Evolutionary conservation across 2,329 filamentous ascomycete species (phyloP), one percentile per base, ranked within the genome.

Genomic region (Penicillium sp.): DNA sequence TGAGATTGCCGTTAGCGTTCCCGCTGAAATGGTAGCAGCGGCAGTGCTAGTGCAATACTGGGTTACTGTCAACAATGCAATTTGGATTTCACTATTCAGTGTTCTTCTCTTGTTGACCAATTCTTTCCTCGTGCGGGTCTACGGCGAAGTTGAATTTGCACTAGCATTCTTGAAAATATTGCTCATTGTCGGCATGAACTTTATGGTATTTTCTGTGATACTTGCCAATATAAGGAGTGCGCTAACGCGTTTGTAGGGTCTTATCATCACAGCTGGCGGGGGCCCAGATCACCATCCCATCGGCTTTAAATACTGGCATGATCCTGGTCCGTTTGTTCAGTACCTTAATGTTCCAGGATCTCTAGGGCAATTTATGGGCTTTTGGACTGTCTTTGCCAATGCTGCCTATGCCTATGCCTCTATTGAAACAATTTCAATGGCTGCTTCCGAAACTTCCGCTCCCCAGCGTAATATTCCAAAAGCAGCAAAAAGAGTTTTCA

Each of bases 131-230:
- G 69, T 77, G 25, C 63, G 71, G 1, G 62, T 77, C 2, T 77
- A 77, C 55, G 75, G 75, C 3, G 83, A 87, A 69, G 76, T 86
- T 46, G 81, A 83, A 64, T 83, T 81, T 60, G 69, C 73, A 16
- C 81, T 83, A 57, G 78, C 80, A 1, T 65, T 80, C n/a, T 73
- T 85, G 63, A 84, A 87, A 67, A 81, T 88, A 57, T 69, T 83
- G 14, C 75, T 88, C 35, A 81, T 89, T 45, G 70, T 88, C 57
- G 83, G 83, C 51, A 76, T 90, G 60, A 84, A 86, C 64, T 79
- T 87, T 53, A 81, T 87, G 61, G 83, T 59, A 50, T 19, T 19
- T 19, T 19, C 19, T 19, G 19, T 19, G 19, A 19, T 19, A 19
- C 19, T 19, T 19, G 19, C 19, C 19, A 19, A 19, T 19, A 19